Evolutionary conservation across 345 rosid species (phyloP), one percentile per base, ranked within the genome.

Genomic region (Hibiscus tridactylites): DNA sequence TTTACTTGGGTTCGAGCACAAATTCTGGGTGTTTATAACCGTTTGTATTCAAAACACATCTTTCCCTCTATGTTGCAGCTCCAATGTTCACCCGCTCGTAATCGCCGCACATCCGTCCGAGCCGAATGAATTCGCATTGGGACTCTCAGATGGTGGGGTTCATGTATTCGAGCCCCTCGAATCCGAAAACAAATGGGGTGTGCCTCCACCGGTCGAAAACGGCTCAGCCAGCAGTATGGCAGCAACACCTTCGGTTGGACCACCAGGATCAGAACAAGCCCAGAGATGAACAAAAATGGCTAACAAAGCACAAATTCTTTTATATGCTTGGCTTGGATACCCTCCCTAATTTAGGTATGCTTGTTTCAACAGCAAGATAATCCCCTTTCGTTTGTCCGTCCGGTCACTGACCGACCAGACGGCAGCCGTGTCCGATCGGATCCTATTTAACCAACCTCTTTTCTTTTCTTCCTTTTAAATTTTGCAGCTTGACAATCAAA

Each of bases 81-180:
- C 99, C 49, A 88, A 78, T 54, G 91, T 85, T 62, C 93, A 95
- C 71, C 99, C 99, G 16, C 89, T 92, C 44, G 97, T 90, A 73
- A 86, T 95, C 29, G 97, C 99, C 33, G 91, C 99, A 28, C 99
- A 95, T 83, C 98, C 99, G 9, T 95, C 91, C 26, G 99, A 92
- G 73, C 76, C 97, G n/a, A 90, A 89, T 71, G 92, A 92, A 82
- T 89, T 92, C 82, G 98, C 98, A 0, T 70, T 94, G 80, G 98
- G 98, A 44, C 87, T 94, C 16, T 88, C 98, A 6, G 98, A 94
- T 79, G 98, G 98, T 2, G 96, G 96, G 35, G 98, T 94, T 67
- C 92, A 94, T 77, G 88, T 91, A 42, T 86, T 91, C 47, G 98
- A 94, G 84, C 98, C 98, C 52, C 90, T 89, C 10, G 98, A 94